phyloP scores from a whole-genome alignment of 768 basidiomycete species.

The Leccinum fibrillosum region DNA sequence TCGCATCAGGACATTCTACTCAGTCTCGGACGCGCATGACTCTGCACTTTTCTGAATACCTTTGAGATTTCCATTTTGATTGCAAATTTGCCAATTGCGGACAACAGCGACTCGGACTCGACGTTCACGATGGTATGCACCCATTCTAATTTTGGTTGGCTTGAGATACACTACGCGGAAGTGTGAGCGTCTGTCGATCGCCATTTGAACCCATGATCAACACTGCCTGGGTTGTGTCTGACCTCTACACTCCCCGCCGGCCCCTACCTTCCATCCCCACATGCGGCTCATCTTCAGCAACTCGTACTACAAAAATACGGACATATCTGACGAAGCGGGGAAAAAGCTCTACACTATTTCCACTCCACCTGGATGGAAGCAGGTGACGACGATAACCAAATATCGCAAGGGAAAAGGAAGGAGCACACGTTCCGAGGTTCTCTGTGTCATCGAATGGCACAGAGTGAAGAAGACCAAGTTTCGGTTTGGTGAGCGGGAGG shows the following conservation, averaged over 20 bases:
- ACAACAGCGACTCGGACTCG: neutral
- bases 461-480: conserved; percentile 25
- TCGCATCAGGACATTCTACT: neutral
- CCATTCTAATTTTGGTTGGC: conserved; percentile 10
- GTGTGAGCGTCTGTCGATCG: neutral
- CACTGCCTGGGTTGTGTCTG: neutral
- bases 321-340: conserved; percentile 13
- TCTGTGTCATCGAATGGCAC: conserved; percentile 33
- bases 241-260: neutral
- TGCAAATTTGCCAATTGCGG: neutral
- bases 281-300: conserved; percentile 19
- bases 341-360: conserved; percentile 19
- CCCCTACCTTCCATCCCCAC: neutral
- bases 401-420: neutral
- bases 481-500: conserved; percentile 22
- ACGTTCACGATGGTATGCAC: neutral
- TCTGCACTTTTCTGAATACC: neutral
- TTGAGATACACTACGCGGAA: neutral
- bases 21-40: neutral
- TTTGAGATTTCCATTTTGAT: neutral
- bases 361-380: conserved; percentile 13
- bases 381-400: conserved; percentile 13
- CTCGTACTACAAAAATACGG: conserved; percentile 17
- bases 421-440: conserved; percentile 1
- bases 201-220: neutral